These are phyloP conservation scores for Aaosphaeria arxii DNA, from an alignment of 2,329 filamentous ascomycete genomes.

Conservation along the genomic window DNA sequence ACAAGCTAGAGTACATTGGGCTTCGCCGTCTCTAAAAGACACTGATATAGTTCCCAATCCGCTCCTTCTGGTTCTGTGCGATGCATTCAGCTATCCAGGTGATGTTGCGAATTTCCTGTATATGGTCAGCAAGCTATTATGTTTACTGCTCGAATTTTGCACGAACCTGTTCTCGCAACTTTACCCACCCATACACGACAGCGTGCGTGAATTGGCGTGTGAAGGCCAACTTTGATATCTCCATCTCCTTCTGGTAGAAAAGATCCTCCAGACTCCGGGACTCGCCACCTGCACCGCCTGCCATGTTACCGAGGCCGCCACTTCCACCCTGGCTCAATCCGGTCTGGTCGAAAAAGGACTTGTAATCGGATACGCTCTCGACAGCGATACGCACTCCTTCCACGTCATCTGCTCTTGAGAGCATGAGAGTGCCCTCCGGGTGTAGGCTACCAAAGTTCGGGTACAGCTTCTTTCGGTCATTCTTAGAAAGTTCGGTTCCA, in stretches of 20 bases:
- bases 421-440: conserved; percentile 91
- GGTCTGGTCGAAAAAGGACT: conserved; percentile 93
- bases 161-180: conserved; percentile 90
- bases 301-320: conserved; percentile 78
- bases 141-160: neutral
- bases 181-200: conserved; percentile 97
- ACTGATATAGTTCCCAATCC: conserved; percentile 98
- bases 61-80: conserved; percentile 98
- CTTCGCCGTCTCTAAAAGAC: conserved; percentile 59
- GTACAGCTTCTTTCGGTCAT: conserved; percentile 93
- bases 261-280: conserved; percentile 92
- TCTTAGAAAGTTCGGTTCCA: conserved; percentile 91
- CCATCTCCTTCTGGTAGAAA: conserved; percentile 99
- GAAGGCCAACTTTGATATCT: conserved; percentile 91
- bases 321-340: conserved; percentile 71
- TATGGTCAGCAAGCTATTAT: conserved; percentile 11
- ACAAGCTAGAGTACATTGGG: neutral
- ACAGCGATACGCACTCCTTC: conserved; percentile 92
- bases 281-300: conserved; percentile 73
- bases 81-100: conserved; percentile 99
- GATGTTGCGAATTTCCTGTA: conserved; percentile 96
- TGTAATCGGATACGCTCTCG: conserved; percentile 90
- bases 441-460: conserved; percentile 88
- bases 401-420: conserved; percentile 89
- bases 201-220: conserved; percentile 94